Conservation (phyloP, 306 rosid species). For the Fragaria nilgerrensis region DNA sequence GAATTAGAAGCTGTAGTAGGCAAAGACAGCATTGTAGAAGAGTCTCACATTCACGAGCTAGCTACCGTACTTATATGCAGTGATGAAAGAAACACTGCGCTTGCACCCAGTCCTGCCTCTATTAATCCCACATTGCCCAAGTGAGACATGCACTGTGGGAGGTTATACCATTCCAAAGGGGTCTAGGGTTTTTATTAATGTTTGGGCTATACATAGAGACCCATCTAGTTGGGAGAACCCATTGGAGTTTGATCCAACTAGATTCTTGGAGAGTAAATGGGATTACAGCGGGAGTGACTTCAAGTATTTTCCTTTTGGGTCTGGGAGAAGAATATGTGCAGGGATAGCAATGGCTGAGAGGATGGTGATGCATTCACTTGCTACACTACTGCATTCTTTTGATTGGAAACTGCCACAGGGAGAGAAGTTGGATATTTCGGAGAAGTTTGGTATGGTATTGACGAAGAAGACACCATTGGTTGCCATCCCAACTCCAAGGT, state of each 20-base stretch:
- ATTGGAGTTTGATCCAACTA: conserved; percentile 55
- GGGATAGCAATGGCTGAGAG: conserved; percentile 75
- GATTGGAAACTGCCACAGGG: conserved; percentile 53
- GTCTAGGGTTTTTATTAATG: conserved; percentile 49
- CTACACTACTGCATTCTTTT: conserved; percentile 60
- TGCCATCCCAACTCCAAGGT: conserved; percentile 52
- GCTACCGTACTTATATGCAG: conserved; percentile 56
- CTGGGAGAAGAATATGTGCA: conserved; percentile 74
- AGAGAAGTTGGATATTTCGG: conserved; percentile 33
- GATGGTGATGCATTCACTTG: conserved; percentile 43
- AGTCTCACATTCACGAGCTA: conserved; percentile 55
- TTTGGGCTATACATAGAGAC: conserved; percentile 83
- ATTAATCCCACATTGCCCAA: conserved; percentile 55
- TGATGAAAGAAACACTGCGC: conserved; percentile 67
- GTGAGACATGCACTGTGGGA: conserved; percentile 38
- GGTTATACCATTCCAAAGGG: conserved; percentile 70
- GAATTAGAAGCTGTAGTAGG: conserved; percentile 49
- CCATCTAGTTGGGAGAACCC: conserved; percentile 62
- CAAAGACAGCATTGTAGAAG: conserved; percentile 58
- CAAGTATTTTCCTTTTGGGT: conserved; percentile 67
- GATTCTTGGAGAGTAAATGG: conserved; percentile 50
- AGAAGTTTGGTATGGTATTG: conserved; percentile 59
- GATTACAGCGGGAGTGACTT: conserved; percentile 64
- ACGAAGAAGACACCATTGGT: conserved; percentile 50
- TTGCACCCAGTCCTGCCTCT: conserved; percentile 60